phyloP scores from a whole-genome alignment of 108 stramenopile species.

The Cyclotella baltica region DNA sequence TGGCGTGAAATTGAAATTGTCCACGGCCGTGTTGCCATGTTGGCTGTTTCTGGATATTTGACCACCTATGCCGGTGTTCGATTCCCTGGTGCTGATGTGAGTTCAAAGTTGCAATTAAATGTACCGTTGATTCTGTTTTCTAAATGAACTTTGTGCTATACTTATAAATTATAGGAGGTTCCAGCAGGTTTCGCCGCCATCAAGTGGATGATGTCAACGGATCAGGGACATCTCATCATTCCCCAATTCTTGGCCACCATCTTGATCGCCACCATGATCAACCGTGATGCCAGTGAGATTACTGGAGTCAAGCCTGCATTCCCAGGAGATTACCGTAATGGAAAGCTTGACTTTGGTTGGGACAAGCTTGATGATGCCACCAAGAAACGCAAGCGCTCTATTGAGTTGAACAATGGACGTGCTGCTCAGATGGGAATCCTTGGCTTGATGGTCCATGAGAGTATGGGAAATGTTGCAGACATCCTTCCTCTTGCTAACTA shows the following conservation, averaged over 20 bases:
- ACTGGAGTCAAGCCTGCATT: slow-evolving; percentile 56
- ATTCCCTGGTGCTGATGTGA: slow-evolving; percentile 73
- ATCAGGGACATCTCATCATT: slow-evolving; percentile 3
- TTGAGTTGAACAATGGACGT: slow-evolving; percentile 86
- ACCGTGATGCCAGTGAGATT: slow-evolving; percentile 18
- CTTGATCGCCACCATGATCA: slow-evolving; percentile 19
- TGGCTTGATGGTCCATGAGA: slow-evolving; percentile 90
- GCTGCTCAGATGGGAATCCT: slow-evolving; percentile 75
- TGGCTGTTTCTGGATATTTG: slow-evolving; percentile 76
- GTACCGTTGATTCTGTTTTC: too few species aligned
- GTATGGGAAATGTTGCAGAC: slow-evolving; percentile 50
- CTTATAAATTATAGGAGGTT: not conserved
- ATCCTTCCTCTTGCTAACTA: slow-evolving; percentile 32
- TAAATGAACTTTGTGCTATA: too few species aligned
- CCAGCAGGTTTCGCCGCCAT: slow-evolving; percentile 11
- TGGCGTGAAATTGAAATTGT: slow-evolving; percentile 66
- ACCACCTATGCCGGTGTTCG: slow-evolving; percentile 76
- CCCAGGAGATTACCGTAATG: slow-evolving; percentile 85
- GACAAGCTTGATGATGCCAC: slow-evolving; percentile 63
- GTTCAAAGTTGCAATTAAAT: too few species aligned
- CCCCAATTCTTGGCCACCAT: slow-evolving; percentile 9
- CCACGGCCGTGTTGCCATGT: slow-evolving; percentile 66
- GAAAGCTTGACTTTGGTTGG: slow-evolving; percentile 83
- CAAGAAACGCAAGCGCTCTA: slow-evolving; percentile 82
- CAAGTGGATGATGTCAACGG: not conserved